Evolutionary conservation across 768 basidiomycete genomes (phyloP).

Genomic region (Macrolepiota dolichaula): DNA sequence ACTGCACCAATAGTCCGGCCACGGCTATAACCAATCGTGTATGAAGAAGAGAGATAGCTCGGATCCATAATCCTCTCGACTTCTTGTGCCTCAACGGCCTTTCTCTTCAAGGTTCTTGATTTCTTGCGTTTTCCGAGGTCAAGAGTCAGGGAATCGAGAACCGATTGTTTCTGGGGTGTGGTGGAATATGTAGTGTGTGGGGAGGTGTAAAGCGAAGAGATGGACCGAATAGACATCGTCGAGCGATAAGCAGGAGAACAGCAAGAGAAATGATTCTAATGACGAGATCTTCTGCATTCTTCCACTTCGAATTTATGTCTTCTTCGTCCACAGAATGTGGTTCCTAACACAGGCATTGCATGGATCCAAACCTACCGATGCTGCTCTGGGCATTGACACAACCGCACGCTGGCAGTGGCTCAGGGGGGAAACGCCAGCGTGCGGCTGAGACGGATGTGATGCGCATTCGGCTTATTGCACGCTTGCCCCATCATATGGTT

Average conservation of each 20-base stretch:
- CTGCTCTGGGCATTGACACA: no score
- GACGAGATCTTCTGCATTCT: no score
- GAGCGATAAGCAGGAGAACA: neutral
- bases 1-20: neutral
- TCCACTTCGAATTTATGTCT: no score
- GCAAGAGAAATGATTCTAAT: no score
- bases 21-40: neutral
- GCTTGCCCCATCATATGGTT: no score
- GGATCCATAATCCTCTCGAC: slow-evolving; percentile 6
- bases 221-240: neutral
- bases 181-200: neutral
- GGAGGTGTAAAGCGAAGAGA: neutral
- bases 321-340: no score
- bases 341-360: no score
- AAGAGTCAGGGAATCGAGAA: neutral
- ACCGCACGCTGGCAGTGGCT: no score
- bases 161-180: neutral
- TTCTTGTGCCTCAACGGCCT: neutral
- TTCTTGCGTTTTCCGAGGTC: neutral
- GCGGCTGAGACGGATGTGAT: no score
- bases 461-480: no score
- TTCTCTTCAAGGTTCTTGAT: neutral
- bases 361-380: no score
- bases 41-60: neutral
- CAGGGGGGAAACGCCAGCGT: no score